Evolutionary conservation across 495 filamentous ascomycete genomes (phyloP).

Genomic region (Xylaria grammica): DNA sequence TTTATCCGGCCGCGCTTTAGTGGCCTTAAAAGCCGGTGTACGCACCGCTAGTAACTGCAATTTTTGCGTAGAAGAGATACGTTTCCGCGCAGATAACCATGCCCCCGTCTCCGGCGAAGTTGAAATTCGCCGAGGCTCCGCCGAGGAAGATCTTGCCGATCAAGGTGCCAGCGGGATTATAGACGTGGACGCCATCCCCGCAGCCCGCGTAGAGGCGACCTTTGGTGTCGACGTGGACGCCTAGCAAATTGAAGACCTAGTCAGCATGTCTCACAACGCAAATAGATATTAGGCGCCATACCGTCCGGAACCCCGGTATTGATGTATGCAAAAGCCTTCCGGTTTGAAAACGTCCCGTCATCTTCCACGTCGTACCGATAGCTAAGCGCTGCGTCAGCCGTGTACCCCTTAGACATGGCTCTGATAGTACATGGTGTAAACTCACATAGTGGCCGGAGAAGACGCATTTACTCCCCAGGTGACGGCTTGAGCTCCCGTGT

Average conservation of each 20-base stretch:
- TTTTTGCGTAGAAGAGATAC: constrained; percentile 54
- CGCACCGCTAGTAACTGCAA: constrained; percentile 49
- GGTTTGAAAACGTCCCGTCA: constrained; percentile 49
- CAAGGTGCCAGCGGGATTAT: constrained; percentile 59
- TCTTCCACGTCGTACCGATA: constrained; percentile 47
- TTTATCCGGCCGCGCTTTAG: too few relatives aligned
- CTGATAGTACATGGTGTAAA: neutral
- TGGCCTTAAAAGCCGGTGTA: constrained; percentile 20
- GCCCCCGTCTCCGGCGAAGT: constrained; percentile 59
- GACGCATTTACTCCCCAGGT: constrained; percentile 45
- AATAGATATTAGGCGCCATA: constrained; percentile 18
- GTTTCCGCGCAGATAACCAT: constrained; percentile 58
- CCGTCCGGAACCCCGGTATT: constrained; percentile 62
- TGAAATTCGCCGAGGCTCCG: constrained; percentile 56
- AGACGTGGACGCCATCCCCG: constrained; percentile 68
- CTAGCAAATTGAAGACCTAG: neutral
- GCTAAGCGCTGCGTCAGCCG: constrained; percentile 26
- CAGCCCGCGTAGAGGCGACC: constrained; percentile 67
- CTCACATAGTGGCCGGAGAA: constrained; percentile 47
- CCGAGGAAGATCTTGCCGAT: constrained; percentile 63
- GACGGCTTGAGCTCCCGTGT: constrained; percentile 55
- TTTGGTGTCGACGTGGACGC: constrained; percentile 62
- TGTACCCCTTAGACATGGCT: neutral
- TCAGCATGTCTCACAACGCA: neutral
- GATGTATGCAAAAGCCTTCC: constrained; percentile 63